These are phyloP conservation scores for Fraxinus nigra DNA, from an alignment of 305 asterid genomes.

Conservation along the genomic window DNA sequence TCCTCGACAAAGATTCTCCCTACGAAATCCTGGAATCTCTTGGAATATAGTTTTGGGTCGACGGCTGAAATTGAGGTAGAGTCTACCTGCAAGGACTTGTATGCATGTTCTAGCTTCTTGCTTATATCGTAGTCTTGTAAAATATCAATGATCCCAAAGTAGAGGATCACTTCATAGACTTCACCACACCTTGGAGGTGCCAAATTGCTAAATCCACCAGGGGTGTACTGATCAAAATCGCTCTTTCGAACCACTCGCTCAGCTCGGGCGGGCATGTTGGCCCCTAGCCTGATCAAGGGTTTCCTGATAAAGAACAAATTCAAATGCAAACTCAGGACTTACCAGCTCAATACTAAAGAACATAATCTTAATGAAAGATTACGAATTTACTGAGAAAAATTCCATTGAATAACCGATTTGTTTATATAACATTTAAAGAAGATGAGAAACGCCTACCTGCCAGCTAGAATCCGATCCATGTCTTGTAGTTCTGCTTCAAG, in stretches of 20 bases:
- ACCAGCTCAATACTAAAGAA: background rate
- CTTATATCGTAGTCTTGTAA: constrained; percentile 89
- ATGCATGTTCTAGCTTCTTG: constrained; percentile 96
- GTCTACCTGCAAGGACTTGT: constrained; percentile 87
- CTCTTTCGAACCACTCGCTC: constrained; percentile 81
- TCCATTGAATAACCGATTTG: background rate
- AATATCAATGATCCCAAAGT: constrained; percentile 91
- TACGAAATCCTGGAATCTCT: constrained; percentile 81
- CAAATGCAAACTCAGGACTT: constrained; percentile 5
- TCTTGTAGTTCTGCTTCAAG: constrained; percentile 98
- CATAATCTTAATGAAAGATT: background rate
- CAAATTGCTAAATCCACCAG: constrained; percentile 53
- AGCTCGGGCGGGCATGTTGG: constrained; percentile 99
- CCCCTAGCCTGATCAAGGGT: constrained; percentile 82
- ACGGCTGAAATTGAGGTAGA: constrained; percentile 91
- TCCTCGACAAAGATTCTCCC: constrained; percentile 81
- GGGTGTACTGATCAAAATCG: constrained; percentile 64
- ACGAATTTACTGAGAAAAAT: background rate
- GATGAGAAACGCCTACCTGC: constrained; percentile 47
- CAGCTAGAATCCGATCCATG: constrained; percentile 81
- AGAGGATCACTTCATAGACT: constrained; percentile 78
- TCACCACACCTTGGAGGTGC: constrained; percentile 54
- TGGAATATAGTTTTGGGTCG: constrained; percentile 86
- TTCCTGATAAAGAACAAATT: constrained; percentile 47
- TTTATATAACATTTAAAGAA: background rate